These are phyloP conservation scores for Xenoacremonium recifei DNA, from an alignment of 2,329 filamentous ascomycete genomes.

Conservation along the genomic window DNA sequence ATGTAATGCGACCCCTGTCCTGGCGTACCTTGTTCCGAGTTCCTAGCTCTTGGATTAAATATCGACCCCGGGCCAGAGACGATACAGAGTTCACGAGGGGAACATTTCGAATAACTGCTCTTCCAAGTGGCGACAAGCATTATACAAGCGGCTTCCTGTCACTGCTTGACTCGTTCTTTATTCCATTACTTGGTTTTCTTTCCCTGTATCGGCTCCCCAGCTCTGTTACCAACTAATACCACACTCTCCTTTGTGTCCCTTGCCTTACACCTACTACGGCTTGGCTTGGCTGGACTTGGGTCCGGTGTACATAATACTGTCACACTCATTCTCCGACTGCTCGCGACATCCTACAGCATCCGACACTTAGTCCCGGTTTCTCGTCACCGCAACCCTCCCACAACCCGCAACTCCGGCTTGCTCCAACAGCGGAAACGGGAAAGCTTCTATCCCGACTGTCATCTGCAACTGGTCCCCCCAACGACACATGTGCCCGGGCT, in stretches of 20 bases:
- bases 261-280: constrained; percentile 11
- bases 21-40: constrained; percentile 20
- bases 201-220: constrained; percentile 11
- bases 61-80: constrained; percentile 26
- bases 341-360: constrained; percentile 18
- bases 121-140: constrained; percentile 14
- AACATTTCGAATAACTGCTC: constrained; percentile 20
- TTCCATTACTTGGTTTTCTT: constrained; percentile 15
- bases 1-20: constrained; percentile 26
- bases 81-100: constrained; percentile 24
- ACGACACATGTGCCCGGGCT: constrained; percentile 26
- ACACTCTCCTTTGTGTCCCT: constrained; percentile 17
- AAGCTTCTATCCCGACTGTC: too few relatives aligned
- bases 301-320: constrained; percentile 15
- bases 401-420: constrained; percentile 20
- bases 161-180: constrained; percentile 19
- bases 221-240: constrained; percentile 15
- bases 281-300: too few relatives aligned
- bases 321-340: constrained; percentile 25
- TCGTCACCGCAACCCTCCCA: constrained; percentile 23
- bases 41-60: constrained; percentile 28
- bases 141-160: constrained; percentile 25
- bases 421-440: constrained; percentile 27
- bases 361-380: constrained; percentile 15
- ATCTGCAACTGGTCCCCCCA: constrained; percentile 22